Evolutionary conservation across 352 stramenopile species (phyloP).

Genomic region (Pythium rishiriense): DNA sequence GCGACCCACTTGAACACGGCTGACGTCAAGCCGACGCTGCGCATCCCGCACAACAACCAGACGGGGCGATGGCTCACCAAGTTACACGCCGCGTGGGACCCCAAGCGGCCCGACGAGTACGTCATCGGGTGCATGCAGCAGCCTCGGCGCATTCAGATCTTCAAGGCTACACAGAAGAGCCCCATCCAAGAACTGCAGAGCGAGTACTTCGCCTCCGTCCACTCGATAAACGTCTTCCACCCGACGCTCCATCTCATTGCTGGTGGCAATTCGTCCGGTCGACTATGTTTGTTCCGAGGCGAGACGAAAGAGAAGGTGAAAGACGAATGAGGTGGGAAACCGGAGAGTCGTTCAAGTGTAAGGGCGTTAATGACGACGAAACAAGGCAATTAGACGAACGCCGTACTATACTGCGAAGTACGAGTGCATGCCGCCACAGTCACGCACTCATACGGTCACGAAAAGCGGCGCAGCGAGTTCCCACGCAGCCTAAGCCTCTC

Average conservation of each 20-base stretch:
- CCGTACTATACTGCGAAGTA: no score
- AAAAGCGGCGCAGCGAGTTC: no score
- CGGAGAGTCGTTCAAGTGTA: neutral
- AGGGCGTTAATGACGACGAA: neutral
- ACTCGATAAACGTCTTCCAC: conserved; percentile 89
- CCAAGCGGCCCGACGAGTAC: conserved; percentile 70
- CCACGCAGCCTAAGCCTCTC: conserved; percentile 26
- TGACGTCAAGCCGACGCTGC: conserved; percentile 35
- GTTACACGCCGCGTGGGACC: conserved; percentile 79
- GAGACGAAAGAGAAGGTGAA: conserved; percentile 23
- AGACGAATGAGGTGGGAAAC: conserved; percentile 12
- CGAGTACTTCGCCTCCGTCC: conserved; percentile 74
- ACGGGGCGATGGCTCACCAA: conserved; percentile 89
- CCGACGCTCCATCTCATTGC: conserved; percentile 66
- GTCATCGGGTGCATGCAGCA: conserved; percentile 85
- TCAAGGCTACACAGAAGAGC: conserved; percentile 60
- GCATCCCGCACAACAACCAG: conserved; percentile 83
- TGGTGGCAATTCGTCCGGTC: conserved; percentile 76
- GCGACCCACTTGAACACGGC: conserved; percentile 28
- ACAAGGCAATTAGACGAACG: neutral
- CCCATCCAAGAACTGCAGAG: conserved; percentile 71
- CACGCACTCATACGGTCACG: no score
- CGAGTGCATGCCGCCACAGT: no score
- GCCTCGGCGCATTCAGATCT: conserved; percentile 81
- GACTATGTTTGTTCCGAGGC: conserved; percentile 61